Base-by-base conservation (phyloP, 139 green algal species). In the Chlamydomonas asymmetrica region DNA sequence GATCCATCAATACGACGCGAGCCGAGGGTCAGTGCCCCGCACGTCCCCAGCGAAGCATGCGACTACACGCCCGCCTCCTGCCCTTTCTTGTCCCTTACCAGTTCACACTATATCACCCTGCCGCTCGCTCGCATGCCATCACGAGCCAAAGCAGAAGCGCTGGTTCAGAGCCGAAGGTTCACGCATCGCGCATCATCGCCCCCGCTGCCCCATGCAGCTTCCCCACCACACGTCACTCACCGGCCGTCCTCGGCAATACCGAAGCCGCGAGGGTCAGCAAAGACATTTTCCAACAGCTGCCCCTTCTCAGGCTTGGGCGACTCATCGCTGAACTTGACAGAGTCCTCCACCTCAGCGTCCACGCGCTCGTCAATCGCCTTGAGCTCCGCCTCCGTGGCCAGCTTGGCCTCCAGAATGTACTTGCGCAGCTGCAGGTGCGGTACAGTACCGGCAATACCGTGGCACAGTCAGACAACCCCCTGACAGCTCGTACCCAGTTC, bases 201-300 rank as follows among this genome's bases (percentile, higher is more conserved):
- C n/a, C n/a, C n/a, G n/a, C n/a, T n/a, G n/a, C 13, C 16, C 57
- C 13, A 27, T 20, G 32, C 25, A 64, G 57, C 57, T 34, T 37
- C 32, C n/a, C 32, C 59, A 27, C 23, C n/a, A 38, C 23, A 31
- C 27, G 13, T 31, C 23, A 71, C 34, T 71, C 29, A 94, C 31
- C 63, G 65, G 31, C 93, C 93, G 67, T 94, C 84, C 22, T 85
- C 73, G 18, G 81, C 85, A 56, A 96, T 94, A 31, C 94, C 94
- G 80, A 98, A 98, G 69, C 94, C 94, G 56, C 89, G 90, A 35
- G 96, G 96, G 79, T 99, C 96, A 27, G 90, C 87, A 86, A 99
- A 99, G 75, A 99, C 96, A 67, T 99, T 98, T 88, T 98, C 94
- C 81, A 98, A 86, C 80, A 99, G 88, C 90, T 98, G 94, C 35